These are phyloP conservation scores for Dendrocalamus latiflorus DNA, from an alignment of 202 grass and related monocot species.

Conservation along the genomic window DNA sequence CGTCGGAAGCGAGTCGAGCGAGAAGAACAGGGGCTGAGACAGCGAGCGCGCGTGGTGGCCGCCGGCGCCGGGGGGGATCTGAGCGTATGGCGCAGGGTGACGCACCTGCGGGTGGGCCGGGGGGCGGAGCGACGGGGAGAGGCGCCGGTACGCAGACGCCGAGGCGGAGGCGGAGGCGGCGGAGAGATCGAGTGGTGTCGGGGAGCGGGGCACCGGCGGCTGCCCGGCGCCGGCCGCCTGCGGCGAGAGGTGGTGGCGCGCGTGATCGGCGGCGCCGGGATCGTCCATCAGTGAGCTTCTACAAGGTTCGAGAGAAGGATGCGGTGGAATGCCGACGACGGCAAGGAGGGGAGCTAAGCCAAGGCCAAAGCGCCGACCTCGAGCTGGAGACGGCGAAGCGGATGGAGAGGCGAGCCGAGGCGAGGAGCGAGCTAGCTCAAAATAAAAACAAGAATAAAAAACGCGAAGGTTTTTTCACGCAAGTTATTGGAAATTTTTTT, in stretches of 20 bases:
- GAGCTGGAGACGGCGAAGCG: slow-evolving; percentile 1
- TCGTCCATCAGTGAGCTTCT: slow-evolving; percentile 24
- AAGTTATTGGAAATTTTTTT: neutral
- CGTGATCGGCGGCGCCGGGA: neutral
- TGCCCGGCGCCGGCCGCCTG: neutral
- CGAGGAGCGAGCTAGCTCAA: slow-evolving; percentile 11
- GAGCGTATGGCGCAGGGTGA: slow-evolving; percentile 43
- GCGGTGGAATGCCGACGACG: slow-evolving; percentile 28
- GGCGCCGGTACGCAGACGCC: slow-evolving; percentile 19
- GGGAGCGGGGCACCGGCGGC: slow-evolving; percentile 38
- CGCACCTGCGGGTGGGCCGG: slow-evolving; percentile 53
- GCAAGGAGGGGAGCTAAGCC: neutral
- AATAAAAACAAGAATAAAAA: neutral
- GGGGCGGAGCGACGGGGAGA: slow-evolving; percentile 46
- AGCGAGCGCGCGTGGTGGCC: slow-evolving; percentile 62
- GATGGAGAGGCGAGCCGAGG: neutral
- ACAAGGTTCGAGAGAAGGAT: neutral
- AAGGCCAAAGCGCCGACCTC: neutral
- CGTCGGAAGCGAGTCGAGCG: slow-evolving; percentile 71
- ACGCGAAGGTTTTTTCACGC: neutral
- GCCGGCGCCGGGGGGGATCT: slow-evolving; percentile 34
- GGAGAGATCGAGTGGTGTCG: slow-evolving; percentile 43
- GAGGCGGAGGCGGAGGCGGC: neutral
- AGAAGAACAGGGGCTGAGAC: slow-evolving; percentile 74
- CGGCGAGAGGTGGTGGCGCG: slow-evolving; percentile 27